Evolutionary conservation across 2,329 filamentous ascomycete species (phyloP).

Genomic region (Blumeria hordei): DNA sequence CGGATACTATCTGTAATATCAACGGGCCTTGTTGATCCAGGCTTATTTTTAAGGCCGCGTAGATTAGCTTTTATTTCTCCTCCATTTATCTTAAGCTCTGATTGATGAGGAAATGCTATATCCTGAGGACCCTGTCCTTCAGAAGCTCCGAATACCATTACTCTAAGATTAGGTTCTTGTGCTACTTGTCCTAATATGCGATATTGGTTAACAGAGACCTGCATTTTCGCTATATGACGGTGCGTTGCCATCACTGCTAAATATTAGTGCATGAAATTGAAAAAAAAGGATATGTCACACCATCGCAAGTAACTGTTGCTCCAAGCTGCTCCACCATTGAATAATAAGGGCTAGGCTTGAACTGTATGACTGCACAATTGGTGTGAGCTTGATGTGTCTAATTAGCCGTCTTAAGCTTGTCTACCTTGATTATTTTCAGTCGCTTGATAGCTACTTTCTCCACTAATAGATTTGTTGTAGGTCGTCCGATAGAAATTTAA

Average conservation of each 20-base stretch:
- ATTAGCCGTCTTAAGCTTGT: background rate
- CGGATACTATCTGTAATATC: constrained; percentile 65
- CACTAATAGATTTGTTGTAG: background rate
- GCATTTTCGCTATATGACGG: constrained; percentile 25
- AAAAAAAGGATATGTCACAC: constrained; percentile 23
- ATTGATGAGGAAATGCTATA: constrained; percentile 73
- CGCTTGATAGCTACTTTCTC: background rate
- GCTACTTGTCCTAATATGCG: constrained; percentile 8
- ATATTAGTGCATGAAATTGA: background rate
- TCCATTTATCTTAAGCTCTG: constrained; percentile 75
- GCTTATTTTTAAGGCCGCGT: constrained; percentile 85
- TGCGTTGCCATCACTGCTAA: constrained; percentile 14
- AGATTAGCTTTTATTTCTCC: constrained; percentile 82
- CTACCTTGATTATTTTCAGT: background rate
- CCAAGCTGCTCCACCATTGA: constrained; percentile 41
- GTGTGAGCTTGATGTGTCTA: background rate
- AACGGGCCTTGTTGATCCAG: constrained; percentile 77
- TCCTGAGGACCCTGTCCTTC: constrained; percentile 43
- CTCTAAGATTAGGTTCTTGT: constrained; percentile 21
- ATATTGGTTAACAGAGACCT: constrained; percentile 30
- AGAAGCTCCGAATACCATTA: constrained; percentile 66
- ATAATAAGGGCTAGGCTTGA: constrained; percentile 74
- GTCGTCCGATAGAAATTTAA: background rate
- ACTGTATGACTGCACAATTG: constrained; percentile 18
- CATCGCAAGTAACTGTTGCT: constrained; percentile 41